Evolutionary conservation across 768 basidiomycete species (phyloP), one percentile per base, ranked within the genome.

Genomic region (Pulveroboletus frians): DNA sequence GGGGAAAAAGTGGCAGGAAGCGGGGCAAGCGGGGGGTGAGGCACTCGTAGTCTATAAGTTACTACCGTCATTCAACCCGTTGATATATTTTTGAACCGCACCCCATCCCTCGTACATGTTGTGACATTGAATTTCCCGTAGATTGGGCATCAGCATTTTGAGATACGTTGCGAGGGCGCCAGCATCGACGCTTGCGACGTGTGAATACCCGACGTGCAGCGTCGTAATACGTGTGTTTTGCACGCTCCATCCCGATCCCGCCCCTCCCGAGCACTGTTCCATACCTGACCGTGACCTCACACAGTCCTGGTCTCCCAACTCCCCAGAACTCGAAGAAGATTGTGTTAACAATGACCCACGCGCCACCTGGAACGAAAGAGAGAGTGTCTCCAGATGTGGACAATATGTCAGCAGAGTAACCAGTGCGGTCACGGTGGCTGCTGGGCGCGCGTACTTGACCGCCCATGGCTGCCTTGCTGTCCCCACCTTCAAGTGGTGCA

Each of bases 1-100:
- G 23, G 23, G 23, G 23, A 26, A 26, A 26, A 26, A 6, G 4
- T 26, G 21, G 21, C 21, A 9, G 69, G 60, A 7, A 65, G 53
- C 49, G 57, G 52, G 23, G 66, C 38, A 3, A 70, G 54, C 1
- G 58, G 58, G 11, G 67, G 64, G 52, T 66, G 66, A 13, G 64
- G 58, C 9, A 53, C 53, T 8, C 58, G 53, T n/a, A 21, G 21
- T 21, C 4, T 21, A 21, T 21, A 21, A 4, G 4, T 4, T 21
- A 21, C 21, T 21, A 21, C 21, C 21, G 4, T 21, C 21, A 21
- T 4, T 29, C 10, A 8, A 41, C 13, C 18, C 40, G 27, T 42
- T 17, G 18, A 17, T 2, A 29, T 2, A 9, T 9, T 14, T 4
- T 30, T 30, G 17, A 29, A 42, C 27, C 0, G 17, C 8, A 30